phyloP scores from a whole-genome alignment of 2,329 filamentous ascomycete species.

The Colletotrichum graminicola region DNA sequence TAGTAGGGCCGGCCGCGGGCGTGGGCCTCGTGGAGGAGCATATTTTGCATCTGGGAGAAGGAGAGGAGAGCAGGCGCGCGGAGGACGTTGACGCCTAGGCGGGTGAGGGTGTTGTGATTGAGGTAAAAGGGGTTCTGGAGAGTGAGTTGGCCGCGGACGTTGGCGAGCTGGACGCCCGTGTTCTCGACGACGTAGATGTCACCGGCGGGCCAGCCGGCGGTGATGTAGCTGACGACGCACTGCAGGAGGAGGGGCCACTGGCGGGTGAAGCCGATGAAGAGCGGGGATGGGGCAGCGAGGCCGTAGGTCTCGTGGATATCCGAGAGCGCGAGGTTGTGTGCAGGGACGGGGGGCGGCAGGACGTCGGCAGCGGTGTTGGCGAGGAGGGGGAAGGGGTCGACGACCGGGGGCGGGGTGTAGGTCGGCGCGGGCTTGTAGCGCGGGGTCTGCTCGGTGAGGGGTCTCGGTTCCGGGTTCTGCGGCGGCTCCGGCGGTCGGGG shows the following conservation, averaged over 20 bases:
- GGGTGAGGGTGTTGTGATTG: constrained; percentile 61
- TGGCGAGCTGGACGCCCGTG: constrained; percentile 67
- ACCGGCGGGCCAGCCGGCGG: constrained; percentile 68
- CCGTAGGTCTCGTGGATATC: constrained; percentile 55
- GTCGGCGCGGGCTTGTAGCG: constrained; percentile 51
- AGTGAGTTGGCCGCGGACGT: constrained; percentile 60
- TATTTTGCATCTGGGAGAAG: constrained; percentile 69
- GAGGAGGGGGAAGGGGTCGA: constrained; percentile 59
- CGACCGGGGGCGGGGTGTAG: constrained; percentile 53
- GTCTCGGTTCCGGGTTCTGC: constrained; percentile 8
- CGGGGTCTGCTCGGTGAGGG: constrained; percentile 38
- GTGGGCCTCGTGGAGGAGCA: constrained; percentile 61
- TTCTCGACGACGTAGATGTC: constrained; percentile 72
- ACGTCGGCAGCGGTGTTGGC: constrained; percentile 42
- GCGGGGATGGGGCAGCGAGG: constrained; percentile 58
- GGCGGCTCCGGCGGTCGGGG: neutral
- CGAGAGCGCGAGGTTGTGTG: constrained; percentile 57
- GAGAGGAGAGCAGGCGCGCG: constrained; percentile 64
- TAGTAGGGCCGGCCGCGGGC: constrained; percentile 60
- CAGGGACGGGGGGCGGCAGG: constrained; percentile 56
- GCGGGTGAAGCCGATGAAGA: constrained; percentile 71
- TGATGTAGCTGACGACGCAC: constrained; percentile 67
- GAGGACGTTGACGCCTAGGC: constrained; percentile 66
- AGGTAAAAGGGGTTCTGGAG: constrained; percentile 69
- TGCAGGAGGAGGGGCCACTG: constrained; percentile 68